Percentiles rank a stretch among this genome's conserved stretches.
Evolutionary conservation across 169 alveolate genomes (phyloP).

Genomic region (Plasmodium berghei): DNA sequence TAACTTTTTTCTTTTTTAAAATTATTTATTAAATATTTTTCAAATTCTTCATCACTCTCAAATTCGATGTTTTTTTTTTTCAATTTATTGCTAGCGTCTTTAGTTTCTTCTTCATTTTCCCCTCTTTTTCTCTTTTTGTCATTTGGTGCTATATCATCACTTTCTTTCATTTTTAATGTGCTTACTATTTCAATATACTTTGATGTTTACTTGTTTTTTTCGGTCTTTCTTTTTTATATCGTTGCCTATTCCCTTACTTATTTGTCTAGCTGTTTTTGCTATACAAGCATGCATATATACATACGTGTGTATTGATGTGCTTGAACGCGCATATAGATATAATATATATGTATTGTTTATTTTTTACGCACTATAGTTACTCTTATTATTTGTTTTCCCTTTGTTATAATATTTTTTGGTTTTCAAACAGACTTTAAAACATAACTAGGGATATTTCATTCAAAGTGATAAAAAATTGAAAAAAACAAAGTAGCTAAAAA

Average conservation of each 20-base stretch:
- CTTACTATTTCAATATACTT: neutral
- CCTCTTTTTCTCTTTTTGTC: conserved; percentile 43
- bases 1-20: conserved; percentile 31
- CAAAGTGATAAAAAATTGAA: no score
- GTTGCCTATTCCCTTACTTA: conserved; percentile 2
- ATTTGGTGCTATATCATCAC: neutral
- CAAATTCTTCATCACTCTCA: conserved; percentile 75
- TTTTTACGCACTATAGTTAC: neutral
- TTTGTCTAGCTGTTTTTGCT: neutral
- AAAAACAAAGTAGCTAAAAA: no score
- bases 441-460: no score
- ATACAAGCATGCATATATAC: neutral
- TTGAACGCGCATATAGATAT: neutral
- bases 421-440: no score
- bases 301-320: neutral
- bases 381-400: no score
- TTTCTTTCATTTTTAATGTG: conserved; percentile 26
- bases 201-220: neutral
- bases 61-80: conserved; percentile 47
- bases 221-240: neutral
- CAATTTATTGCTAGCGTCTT: conserved; percentile 1
- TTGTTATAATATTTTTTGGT: no score
- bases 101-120: conserved; percentile 9
- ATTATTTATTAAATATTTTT: conserved; percentile 36
- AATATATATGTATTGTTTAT: neutral